These are phyloP conservation scores for Mucor velutinosus DNA, from an alignment of 371 early-diverging fungal species.

Conservation along the genomic window DNA sequence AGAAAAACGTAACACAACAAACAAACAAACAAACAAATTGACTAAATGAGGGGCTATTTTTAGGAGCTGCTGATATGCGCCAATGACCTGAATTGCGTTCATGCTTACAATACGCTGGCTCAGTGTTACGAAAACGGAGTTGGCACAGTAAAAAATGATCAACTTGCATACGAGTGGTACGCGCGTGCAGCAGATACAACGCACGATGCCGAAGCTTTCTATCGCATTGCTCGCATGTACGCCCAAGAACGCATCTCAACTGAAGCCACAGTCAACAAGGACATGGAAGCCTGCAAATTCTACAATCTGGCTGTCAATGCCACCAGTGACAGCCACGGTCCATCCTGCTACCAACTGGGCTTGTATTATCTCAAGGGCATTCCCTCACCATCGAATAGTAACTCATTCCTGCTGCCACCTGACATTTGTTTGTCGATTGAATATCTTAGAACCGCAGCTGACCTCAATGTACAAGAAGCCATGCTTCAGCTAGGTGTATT, in stretches of 20 bases:
- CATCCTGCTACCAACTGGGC: constrained; percentile 38
- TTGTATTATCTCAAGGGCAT: constrained; percentile 40
- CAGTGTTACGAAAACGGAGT: constrained; percentile 52
- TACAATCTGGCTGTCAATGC: constrained; percentile 37
- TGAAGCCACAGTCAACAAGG: constrained; percentile 7
- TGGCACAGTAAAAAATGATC: constrained; percentile 49
- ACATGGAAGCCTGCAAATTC: constrained; percentile 37
- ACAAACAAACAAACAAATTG: not conserved
- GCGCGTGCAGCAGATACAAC: constrained; percentile 35
- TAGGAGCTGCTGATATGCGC: constrained; percentile 49
- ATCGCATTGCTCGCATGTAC: constrained; percentile 42
- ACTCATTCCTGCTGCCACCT: constrained; percentile 8
- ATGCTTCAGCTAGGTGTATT: constrained; percentile 41
- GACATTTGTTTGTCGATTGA: constrained; percentile 25
- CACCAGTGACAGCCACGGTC: constrained; percentile 30
- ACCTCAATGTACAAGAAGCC: constrained; percentile 34
- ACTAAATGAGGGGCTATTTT: not conserved
- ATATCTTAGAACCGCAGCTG: constrained; percentile 39
- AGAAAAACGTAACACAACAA: not conserved
- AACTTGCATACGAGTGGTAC: constrained; percentile 47
- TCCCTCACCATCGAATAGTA: not conserved
- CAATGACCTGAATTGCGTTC: constrained; percentile 33
- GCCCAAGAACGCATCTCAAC: constrained; percentile 24
- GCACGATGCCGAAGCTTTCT: constrained; percentile 46
- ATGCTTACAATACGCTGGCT: constrained; percentile 44